Evolutionary conservation across 2,329 filamentous ascomycete genomes (phyloP).

Genomic region (Pezicula radicicola): DNA sequence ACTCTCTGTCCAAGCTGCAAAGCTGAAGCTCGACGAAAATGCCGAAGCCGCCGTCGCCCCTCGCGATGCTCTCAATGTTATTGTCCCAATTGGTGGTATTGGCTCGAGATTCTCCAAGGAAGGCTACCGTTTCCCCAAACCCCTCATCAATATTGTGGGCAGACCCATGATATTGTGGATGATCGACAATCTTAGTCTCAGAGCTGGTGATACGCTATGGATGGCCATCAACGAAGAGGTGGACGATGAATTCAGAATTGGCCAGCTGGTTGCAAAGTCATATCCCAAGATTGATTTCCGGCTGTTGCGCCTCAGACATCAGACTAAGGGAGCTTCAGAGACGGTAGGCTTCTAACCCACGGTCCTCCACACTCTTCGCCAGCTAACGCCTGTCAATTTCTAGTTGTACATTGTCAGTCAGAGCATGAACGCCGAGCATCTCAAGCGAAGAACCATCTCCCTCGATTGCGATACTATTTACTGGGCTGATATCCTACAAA

Average conservation of each 20-base stretch:
- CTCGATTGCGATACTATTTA: conserved; percentile 32
- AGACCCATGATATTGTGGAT: conserved; percentile 29
- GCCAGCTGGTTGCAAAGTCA: conserved; percentile 24
- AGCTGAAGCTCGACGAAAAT: not conserved
- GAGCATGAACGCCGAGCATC: conserved; percentile 27
- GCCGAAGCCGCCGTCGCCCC: not conserved
- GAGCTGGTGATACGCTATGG: conserved; percentile 25
- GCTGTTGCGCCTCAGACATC: conserved; percentile 22
- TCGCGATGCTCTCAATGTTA: conserved; percentile 25
- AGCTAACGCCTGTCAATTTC: not conserved
- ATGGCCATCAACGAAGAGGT: conserved; percentile 28
- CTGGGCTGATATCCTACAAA: conserved; percentile 27
- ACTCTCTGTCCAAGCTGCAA: not conserved
- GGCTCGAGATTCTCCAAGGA: conserved; percentile 28
- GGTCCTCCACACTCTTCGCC: not conserved
- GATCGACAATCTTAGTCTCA: conserved; percentile 25
- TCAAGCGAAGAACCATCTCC: conserved; percentile 25
- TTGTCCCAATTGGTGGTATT: conserved; percentile 30
- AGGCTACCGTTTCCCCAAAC: conserved; percentile 29
- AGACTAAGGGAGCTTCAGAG: conserved; percentile 28
- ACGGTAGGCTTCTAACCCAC: conserved; percentile 17
- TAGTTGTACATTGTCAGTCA: conserved; percentile 28
- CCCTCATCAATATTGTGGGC: conserved; percentile 30
- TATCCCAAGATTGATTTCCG: conserved; percentile 23
- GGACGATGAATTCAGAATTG: conserved; percentile 27